Conservation (phyloP, 306 rosid genomes). For the Fagus sylvatica region DNA sequence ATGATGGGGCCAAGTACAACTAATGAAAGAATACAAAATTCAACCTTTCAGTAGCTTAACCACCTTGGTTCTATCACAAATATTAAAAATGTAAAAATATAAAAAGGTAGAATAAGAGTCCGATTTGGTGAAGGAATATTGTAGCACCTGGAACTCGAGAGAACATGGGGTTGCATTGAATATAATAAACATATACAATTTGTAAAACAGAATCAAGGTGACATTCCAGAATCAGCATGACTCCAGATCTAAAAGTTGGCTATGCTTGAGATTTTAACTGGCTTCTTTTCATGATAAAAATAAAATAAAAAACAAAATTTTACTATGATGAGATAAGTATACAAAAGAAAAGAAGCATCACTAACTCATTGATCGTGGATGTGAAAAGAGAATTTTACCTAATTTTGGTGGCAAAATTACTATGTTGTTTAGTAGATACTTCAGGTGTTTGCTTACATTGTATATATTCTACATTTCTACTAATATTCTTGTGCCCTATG, state of each 20-base stretch:
- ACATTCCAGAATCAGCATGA: neutral
- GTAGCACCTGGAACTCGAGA: constrained; percentile 22
- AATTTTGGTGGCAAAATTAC: no score
- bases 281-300: neutral
- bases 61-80: neutral
- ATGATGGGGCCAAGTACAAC: neutral
- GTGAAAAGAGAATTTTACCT: neutral
- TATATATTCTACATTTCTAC: no score
- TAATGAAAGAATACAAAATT: constrained; percentile 1
- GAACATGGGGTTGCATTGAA: constrained; percentile 26
- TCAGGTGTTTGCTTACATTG: no score
- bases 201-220: neutral
- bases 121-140: constrained; percentile 6
- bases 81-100: neutral
- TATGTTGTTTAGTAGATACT: no score
- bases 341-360: neutral
- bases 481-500: no score
- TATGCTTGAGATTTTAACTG: neutral
- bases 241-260: neutral
- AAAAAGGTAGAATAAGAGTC: constrained; percentile 7
- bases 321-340: neutral
- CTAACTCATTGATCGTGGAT: neutral
- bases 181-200: neutral
- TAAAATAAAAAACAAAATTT: neutral
- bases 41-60: neutral